These are phyloP conservation scores for Fomitiporia mediterranea DNA, from an alignment of 1,284 basidiomycete genomes.

Conservation along the genomic window DNA sequence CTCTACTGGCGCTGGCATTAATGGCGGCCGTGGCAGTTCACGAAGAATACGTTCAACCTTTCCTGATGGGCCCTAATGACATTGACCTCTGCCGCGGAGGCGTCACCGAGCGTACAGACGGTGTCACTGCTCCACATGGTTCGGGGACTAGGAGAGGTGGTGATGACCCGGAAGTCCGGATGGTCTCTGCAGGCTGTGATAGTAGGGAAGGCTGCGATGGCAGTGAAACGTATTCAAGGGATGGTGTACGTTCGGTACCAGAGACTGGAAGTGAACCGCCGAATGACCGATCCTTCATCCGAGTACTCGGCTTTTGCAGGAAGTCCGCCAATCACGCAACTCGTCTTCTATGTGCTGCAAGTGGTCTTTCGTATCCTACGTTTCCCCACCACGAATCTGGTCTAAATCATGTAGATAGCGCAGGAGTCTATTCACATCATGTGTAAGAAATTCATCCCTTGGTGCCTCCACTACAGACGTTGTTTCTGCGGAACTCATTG, in stretches of 20 bases:
- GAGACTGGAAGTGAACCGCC: constrained; percentile 30
- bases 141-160: constrained; percentile 15
- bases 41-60: too few relatives aligned
- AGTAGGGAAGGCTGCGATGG: background rate
- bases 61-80: constrained; percentile 29
- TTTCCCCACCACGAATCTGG: constrained; percentile 52
- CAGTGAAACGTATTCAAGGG: background rate
- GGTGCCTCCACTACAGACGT: constrained; percentile 30
- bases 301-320: constrained; percentile 31
- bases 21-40: too few relatives aligned
- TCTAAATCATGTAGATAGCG: constrained; percentile 62
- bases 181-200: too few relatives aligned
- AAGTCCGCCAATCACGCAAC: constrained; percentile 50
- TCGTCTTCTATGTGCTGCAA: constrained; percentile 59
- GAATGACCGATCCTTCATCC: constrained; percentile 38
- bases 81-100: constrained; percentile 23
- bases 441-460: constrained; percentile 43
- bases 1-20: too few relatives aligned
- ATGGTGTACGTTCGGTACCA: constrained; percentile 14
- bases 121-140: background rate
- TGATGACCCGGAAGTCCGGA: constrained; percentile 21
- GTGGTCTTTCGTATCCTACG: constrained; percentile 53
- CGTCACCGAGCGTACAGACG: too few relatives aligned
- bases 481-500: constrained; percentile 24
- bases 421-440: constrained; percentile 64